Conservation (phyloP, 768 basidiomycete genomes). For the Leccinum subgranulosum region DNA sequence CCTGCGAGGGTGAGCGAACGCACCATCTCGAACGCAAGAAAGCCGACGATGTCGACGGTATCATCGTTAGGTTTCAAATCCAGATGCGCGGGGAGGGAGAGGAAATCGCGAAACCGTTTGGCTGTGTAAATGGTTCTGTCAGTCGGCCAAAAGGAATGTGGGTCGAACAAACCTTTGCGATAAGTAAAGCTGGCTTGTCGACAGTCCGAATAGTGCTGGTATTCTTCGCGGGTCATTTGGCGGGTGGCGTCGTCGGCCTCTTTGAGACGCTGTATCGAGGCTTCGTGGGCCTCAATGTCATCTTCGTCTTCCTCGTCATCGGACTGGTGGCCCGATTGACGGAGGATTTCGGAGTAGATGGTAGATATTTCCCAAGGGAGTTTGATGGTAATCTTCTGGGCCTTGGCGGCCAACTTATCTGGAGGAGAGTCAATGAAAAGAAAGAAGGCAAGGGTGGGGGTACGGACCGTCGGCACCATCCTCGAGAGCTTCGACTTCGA, state of each 20-base stretch:
- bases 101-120: conserved; percentile 92
- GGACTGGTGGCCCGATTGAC: conserved; percentile 72
- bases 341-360: conserved; percentile 84
- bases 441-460: conserved; percentile 24
- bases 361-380: conserved; percentile 95
- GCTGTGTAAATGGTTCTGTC: conserved; percentile 42
- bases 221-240: conserved; percentile 95
- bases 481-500: conserved; percentile 80
- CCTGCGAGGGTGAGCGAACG: conserved; percentile 89
- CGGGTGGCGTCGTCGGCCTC: conserved; percentile 75
- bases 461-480: conserved; percentile 77
- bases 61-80: conserved; percentile 92
- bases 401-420: conserved; percentile 81
- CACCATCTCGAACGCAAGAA: conserved; percentile 97
- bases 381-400: conserved; percentile 91
- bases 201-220: conserved; percentile 96
- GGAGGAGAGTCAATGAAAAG: background rate
- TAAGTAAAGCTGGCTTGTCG: conserved; percentile 96
- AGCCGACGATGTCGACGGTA: conserved; percentile 94
- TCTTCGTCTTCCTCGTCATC: conserved; percentile 97
- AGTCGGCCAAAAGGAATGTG: background rate
- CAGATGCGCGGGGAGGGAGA: conserved; percentile 82
- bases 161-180: conserved; percentile 33
- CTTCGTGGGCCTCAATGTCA: conserved; percentile 93
- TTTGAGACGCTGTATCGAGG: conserved; percentile 86